These are phyloP conservation scores for Platanthera guangdongensis DNA, from an alignment of 106 monocot genomes.

Conservation along the genomic window DNA sequence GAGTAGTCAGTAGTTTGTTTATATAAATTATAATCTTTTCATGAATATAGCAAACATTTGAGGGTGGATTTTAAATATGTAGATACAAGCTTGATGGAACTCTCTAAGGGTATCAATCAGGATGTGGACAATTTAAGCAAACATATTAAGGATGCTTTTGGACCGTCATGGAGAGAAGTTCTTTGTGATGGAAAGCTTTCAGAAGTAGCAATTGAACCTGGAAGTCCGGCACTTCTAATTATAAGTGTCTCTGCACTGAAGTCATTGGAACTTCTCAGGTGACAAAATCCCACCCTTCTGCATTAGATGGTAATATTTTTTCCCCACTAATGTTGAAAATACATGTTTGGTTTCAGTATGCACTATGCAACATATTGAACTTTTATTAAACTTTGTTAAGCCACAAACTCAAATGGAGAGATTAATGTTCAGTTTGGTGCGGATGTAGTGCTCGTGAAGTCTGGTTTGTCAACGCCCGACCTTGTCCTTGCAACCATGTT, in stretches of 20 bases:
- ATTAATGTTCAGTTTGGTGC: too few relatives aligned
- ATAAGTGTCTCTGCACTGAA: conserved; percentile 67
- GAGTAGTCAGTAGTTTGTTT: background rate
- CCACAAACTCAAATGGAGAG: too few relatives aligned
- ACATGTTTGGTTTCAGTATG: too few relatives aligned
- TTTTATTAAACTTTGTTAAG: too few relatives aligned
- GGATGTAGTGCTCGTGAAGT: too few relatives aligned
- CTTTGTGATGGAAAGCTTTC: conserved; percentile 53
- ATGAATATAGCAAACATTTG: background rate
- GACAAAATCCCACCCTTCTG: background rate
- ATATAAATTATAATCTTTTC: background rate
- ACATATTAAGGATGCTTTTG: conserved; percentile 64
- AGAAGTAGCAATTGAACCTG: conserved; percentile 43
- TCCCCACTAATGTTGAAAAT: too few relatives aligned
- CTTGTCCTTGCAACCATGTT: too few relatives aligned
- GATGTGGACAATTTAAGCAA: conserved; percentile 50
- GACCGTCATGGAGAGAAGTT: conserved; percentile 51
- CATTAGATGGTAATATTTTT: too few relatives aligned
- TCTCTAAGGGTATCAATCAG: conserved; percentile 45
- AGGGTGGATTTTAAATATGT: conserved; percentile 7
- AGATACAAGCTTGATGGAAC: conserved; percentile 68
- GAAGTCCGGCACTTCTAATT: conserved; percentile 73
- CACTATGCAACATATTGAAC: too few relatives aligned
- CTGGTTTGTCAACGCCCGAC: too few relatives aligned
- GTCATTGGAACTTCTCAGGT: conserved; percentile 91